phyloP scores from a whole-genome alignment of 2,329 filamentous ascomycete species.

The Incumbomyces delicatus region DNA sequence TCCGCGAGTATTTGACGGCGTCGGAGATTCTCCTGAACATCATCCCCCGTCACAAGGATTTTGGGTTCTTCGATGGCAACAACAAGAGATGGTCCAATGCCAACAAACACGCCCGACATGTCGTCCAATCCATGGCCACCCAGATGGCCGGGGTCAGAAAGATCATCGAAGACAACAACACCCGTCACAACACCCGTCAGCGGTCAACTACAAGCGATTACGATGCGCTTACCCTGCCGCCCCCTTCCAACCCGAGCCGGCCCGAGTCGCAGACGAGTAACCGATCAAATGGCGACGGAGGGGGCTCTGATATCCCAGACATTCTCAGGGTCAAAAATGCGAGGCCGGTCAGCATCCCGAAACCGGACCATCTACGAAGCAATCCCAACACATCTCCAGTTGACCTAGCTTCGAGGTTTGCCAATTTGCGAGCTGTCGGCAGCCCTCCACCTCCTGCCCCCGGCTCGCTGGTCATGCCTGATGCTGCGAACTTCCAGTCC shows the following conservation, averaged over 20 bases:
- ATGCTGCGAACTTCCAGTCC: slow-evolving; percentile 14
- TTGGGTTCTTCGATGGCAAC: slow-evolving; percentile 52
- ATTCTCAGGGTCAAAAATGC: slow-evolving; percentile 14
- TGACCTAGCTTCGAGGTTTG: slow-evolving; percentile 20
- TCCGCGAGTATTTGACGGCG: slow-evolving; percentile 75
- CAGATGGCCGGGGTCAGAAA: slow-evolving; percentile 50
- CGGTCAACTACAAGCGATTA: slow-evolving; percentile 9
- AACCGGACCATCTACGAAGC: slow-evolving; percentile 18
- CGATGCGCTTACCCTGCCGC: slow-evolving; percentile 5
- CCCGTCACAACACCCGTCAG: slow-evolving; percentile 48
- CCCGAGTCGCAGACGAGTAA: slow-evolving; percentile 4
- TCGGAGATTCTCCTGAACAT: slow-evolving; percentile 67
- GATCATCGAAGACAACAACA: slow-evolving; percentile 54
- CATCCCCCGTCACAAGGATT: slow-evolving; percentile 69
- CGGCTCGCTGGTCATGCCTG: slow-evolving; percentile 13
- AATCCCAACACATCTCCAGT: slow-evolving; percentile 13
- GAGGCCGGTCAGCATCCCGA: slow-evolving; percentile 16
- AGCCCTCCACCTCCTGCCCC: background rate
- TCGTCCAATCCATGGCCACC: slow-evolving; percentile 13
- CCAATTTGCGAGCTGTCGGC: slow-evolving; percentile 6
- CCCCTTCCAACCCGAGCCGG: background rate
- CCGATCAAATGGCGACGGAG: background rate
- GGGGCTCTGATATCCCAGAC: slow-evolving; percentile 10
- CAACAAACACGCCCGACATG: slow-evolving; percentile 35
- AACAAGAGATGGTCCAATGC: slow-evolving; percentile 39